Base-by-base conservation (phyloP, 306 rosid species). In the Prunus davidiana region DNA sequence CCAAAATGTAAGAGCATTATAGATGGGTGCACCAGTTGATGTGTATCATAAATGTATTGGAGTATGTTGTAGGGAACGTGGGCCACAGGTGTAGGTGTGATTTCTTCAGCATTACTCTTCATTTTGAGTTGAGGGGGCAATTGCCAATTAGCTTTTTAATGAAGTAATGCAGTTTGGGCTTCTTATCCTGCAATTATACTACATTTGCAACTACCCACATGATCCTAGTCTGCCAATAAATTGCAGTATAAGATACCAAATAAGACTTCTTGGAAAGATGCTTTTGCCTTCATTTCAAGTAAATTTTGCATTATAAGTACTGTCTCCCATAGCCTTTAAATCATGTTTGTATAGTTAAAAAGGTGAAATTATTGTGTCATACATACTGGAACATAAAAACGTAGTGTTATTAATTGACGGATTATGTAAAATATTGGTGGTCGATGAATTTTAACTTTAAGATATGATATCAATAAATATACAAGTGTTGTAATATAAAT, bases 281-380 rank as follows among this genome's bases (percentile, higher is more conserved):
- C 82, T 81, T 87, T 84, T 78, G 84, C 86, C 83, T 80, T 87
- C 91, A 66, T 78, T 78, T 75, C 78, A 85, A 79, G 81, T 60
- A 76, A 84, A 83, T 34, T 81, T 82, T 75, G 71, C 82, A 71
- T 65, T 84, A 69, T 46, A 80, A 12, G 66, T 79, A 64, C n/a
- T 27, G 43, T 38, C 43, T 38, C 43, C 9, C 43, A 38, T 38
- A 38, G 43, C 43, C 43, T 38, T 38, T 38, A 38, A 38, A 38
- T 38, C 43, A 38, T 38, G 43, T 7, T 38, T 38, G 43, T 38
- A 38, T 6, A 6, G 43, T 38, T 38, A 7, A 38, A 38, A 38
- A 7, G 2, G 9, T 0, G 9, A 38, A 6, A 38, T 38, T 38
- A 38, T 38, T 38, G 43, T 7, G 43, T 7, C 2, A 38, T 38